Evolutionary conservation across 148 eudicot genomes (phyloP), one percentile per base, ranked within the genome.

Genomic region (Rhododendron williamsianum): DNA sequence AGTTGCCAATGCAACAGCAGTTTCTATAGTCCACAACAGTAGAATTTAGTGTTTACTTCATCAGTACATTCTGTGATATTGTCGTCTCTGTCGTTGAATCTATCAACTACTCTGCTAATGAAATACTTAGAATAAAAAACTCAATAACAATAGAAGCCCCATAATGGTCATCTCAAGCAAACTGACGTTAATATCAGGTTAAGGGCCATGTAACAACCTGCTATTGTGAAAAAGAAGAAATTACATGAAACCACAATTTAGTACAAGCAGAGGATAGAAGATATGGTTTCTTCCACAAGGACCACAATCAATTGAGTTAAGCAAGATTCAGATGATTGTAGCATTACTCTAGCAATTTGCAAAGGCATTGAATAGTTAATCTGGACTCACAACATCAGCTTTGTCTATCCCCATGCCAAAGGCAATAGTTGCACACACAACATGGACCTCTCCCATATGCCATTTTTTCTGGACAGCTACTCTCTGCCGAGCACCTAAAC

Each of bases 321-420:
- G 41, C 77, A 67, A 67, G 25, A 63, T 43, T 15, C 23, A 71
- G 77, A 48, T 71, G 41, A 46, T 63, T 30, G 27, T 21, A 52
- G 82, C 38, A 81, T 81, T 81, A 33, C 48, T 81, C n/a, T 27
- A 83, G 78, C 78, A 83, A 48, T 83, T 69, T 30, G 46, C 56
- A 77, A 54, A 78, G 30, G 43, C 84, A 89, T 1, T 43, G 85
- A 63, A 88, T 49, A 87, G 83, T 83, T 74, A 73, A 58, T 78
- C 21, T 71, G 67, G 56, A 92, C 99, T 95, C 85, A 97, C 99
- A 87, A 97, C 99, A 85, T 97, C 98, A 84, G 98, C 90, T 89
- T 97, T 97, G 90, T 97, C 98, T 48, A 97, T 97, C 84, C 99
- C 99, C 99, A 97, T 97, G 78, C 99, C 99, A 83, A 97, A 97